These are phyloP conservation scores for Ilyonectria sp. DNA, from an alignment of 2,329 filamentous ascomycete species.

Conservation along the genomic window DNA sequence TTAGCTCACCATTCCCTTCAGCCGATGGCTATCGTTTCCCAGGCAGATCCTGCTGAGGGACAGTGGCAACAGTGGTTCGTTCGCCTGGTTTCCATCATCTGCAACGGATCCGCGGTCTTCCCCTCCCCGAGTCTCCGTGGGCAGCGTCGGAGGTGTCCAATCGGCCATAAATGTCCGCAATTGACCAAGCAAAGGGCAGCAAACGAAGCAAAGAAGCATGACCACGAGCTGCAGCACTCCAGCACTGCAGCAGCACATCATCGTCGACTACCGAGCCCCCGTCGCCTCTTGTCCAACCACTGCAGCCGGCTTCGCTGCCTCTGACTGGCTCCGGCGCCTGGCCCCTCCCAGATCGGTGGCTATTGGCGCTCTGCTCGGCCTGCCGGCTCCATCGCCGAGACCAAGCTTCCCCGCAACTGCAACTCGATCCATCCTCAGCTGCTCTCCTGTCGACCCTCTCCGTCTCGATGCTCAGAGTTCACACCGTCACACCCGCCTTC, in stretches of 20 bases:
- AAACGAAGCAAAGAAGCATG: constrained; percentile 21
- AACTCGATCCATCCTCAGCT: constrained; percentile 20
- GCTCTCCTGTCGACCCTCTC: constrained; percentile 25
- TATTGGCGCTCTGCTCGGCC: constrained; percentile 31
- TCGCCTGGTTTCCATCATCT: neutral
- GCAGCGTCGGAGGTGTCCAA: constrained; percentile 6
- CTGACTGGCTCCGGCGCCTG: constrained; percentile 37
- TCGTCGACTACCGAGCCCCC: constrained; percentile 19
- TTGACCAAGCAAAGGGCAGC: constrained; percentile 13
- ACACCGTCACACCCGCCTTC: constrained; percentile 45
- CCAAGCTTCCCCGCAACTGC: constrained; percentile 46
- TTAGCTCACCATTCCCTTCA: neutral
- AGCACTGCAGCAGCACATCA: constrained; percentile 32
- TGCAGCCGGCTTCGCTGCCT: constrained; percentile 21
- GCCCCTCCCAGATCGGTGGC: constrained; percentile 43
- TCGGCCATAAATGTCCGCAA: constrained; percentile 22
- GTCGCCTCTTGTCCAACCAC: constrained; percentile 30
- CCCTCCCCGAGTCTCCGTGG: neutral
- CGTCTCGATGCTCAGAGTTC: constrained; percentile 49
- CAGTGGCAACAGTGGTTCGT: neutral
- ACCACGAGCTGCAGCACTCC: constrained; percentile 18
- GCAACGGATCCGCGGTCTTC: neutral
- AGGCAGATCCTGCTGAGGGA: neutral
- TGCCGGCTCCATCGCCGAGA: constrained; percentile 37
- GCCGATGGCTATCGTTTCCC: neutral